These are phyloP conservation scores for Cadophora luteo-olivacea DNA, from an alignment of 2,329 filamentous ascomycete species.

Conservation along the genomic window DNA sequence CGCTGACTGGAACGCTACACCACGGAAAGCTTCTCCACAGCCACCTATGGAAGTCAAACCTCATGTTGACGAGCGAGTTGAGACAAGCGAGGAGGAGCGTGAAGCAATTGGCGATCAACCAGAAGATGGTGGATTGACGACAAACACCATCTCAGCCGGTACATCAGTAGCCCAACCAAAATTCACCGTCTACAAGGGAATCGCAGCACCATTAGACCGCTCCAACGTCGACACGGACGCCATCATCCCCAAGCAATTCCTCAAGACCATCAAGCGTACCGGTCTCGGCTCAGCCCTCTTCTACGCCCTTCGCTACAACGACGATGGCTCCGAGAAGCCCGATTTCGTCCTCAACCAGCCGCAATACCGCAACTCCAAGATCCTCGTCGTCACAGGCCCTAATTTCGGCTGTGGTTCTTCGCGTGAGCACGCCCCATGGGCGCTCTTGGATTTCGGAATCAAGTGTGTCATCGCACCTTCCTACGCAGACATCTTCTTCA, in stretches of 20 bases:
- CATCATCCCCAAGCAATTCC: slow-evolving; percentile 98
- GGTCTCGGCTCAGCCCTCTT: slow-evolving; percentile 90
- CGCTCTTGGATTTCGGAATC: slow-evolving; percentile 95
- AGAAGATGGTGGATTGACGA: slow-evolving; percentile 68
- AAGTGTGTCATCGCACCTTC: slow-evolving; percentile 90
- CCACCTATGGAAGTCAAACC: slow-evolving; percentile 47
- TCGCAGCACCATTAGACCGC: slow-evolving; percentile 85
- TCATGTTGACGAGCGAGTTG: slow-evolving; percentile 59
- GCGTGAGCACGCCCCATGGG: slow-evolving; percentile 96
- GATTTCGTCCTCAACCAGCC: slow-evolving; percentile 91
- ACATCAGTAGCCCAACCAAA: slow-evolving; percentile 74
- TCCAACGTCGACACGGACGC: slow-evolving; percentile 98
- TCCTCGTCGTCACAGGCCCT: slow-evolving; percentile 86
- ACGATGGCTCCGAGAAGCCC: slow-evolving; percentile 75
- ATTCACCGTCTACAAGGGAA: slow-evolving; percentile 83
- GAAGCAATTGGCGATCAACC: slow-evolving; percentile 63
- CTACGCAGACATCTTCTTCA: slow-evolving; percentile 96
- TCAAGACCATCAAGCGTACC: slow-evolving; percentile 98
- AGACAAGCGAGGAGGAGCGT: slow-evolving; percentile 57
- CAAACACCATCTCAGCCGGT: slow-evolving; percentile 63
- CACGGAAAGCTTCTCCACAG: slow-evolving; percentile 38
- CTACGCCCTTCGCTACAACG: slow-evolving; percentile 79
- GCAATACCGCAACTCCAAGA: slow-evolving; percentile 83
- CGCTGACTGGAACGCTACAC: slow-evolving; percentile 58
- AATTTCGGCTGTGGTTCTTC: slow-evolving; percentile 97